Percentiles rank a stretch among this genome's conserved stretches.
phyloP scores from a whole-genome alignment of 2,329 filamentous ascomycete genomes.

The Nectriaceae sp. region DNA sequence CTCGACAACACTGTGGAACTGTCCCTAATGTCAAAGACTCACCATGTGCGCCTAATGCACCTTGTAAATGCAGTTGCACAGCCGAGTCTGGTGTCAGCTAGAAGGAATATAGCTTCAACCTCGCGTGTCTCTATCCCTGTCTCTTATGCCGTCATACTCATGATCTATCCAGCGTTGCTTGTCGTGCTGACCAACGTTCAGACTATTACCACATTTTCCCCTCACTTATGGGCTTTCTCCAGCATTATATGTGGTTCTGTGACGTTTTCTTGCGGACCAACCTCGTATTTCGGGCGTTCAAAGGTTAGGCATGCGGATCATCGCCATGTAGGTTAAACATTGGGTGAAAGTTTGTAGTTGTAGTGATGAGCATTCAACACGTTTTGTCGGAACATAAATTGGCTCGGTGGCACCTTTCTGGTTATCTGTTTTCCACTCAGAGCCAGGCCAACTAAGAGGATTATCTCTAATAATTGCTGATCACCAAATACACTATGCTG shows the following conservation, averaged over 20 bases:
- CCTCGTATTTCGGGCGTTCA: neutral
- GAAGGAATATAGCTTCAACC: neutral
- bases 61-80: no score
- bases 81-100: no score
- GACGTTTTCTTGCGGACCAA: neutral
- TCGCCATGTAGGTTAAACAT: neutral
- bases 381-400: constrained; percentile 1
- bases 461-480: neutral
- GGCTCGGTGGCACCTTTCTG: neutral
- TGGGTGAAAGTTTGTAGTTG: neutral
- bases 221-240: neutral
- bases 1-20: no score
- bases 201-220: neutral
- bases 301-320: neutral
- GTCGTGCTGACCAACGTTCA: neutral
- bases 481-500: constrained; percentile 7
- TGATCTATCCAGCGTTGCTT: neutral
- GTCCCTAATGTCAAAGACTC: no score
- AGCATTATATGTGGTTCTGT: neutral
- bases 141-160: neutral
- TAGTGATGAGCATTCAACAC: no score
- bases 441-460: no score
- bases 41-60: no score
- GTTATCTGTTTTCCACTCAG: neutral
- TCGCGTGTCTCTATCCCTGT: neutral